Evolutionary conservation across 2,329 filamentous ascomycete species (phyloP).

Genomic region (Helicocarpus griseus): DNA sequence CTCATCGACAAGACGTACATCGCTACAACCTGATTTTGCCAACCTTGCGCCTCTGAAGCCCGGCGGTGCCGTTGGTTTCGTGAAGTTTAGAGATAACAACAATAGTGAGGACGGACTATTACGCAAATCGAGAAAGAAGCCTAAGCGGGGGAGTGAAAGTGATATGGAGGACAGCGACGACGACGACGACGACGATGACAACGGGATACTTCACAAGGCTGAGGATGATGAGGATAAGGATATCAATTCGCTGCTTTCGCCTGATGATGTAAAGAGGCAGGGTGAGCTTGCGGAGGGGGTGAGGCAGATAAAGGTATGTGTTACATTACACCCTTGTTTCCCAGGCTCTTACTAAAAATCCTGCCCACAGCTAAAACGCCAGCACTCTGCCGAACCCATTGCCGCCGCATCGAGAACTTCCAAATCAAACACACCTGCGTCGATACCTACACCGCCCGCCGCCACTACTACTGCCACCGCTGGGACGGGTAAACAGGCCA

Average conservation of each 20-base stretch:
- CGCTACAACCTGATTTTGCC: constrained; percentile 74
- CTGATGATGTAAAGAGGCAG: constrained; percentile 51
- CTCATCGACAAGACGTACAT: constrained; percentile 63
- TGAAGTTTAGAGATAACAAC: constrained; percentile 65
- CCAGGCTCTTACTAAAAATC: neutral
- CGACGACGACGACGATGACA: constrained; percentile 66
- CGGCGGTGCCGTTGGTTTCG: constrained; percentile 81
- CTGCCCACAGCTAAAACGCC: constrained; percentile 49
- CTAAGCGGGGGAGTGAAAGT: constrained; percentile 44
- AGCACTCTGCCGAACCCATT: constrained; percentile 52
- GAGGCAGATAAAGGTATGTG: constrained; percentile 54
- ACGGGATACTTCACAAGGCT: constrained; percentile 53
- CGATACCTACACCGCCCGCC: constrained; percentile 28
- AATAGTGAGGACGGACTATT: constrained; percentile 38
- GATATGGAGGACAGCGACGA: constrained; percentile 52
- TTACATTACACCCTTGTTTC: neutral
- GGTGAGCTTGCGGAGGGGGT: constrained; percentile 55
- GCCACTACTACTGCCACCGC: constrained; percentile 17
- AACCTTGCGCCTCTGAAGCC: constrained; percentile 75
- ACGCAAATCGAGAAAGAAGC: constrained; percentile 55
- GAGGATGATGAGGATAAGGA: constrained; percentile 47
- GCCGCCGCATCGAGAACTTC: constrained; percentile 31
- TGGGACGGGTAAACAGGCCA: constrained; percentile 21
- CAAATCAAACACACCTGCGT: constrained; percentile 30
- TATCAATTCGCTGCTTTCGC: constrained; percentile 41